Percentiles rank a stretch among this genome's conserved stretches.
These are phyloP conservation scores for Amborella trichopoda DNA, from an alignment of 164 flowering plant species.

Conservation along the genomic window DNA sequence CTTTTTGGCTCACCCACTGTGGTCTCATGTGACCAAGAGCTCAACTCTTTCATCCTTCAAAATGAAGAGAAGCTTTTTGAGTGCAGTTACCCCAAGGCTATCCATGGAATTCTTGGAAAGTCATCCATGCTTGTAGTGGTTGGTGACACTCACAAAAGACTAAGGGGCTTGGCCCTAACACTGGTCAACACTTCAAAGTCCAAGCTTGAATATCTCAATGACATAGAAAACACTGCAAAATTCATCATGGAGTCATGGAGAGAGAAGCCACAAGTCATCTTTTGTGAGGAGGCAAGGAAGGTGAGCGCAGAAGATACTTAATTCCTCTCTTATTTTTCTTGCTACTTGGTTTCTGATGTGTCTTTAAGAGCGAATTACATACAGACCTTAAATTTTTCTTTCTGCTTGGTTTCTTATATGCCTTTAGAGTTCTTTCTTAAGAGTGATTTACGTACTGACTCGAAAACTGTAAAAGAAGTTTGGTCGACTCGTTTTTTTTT, in stretches of 20 bases:
- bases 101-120: slow-evolving; percentile 63
- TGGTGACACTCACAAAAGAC: slow-evolving; percentile 58
- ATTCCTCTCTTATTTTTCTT: too few species aligned
- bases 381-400: too few species aligned
- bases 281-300: slow-evolving; percentile 46
- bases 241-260: slow-evolving; percentile 45
- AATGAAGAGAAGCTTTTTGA: slow-evolving; percentile 67
- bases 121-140: slow-evolving; percentile 36
- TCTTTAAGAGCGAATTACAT: too few species aligned
- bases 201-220: slow-evolving; percentile 20
- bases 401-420: too few species aligned
- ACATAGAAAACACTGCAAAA: slow-evolving; percentile 27
- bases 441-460: too few species aligned
- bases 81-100: slow-evolving; percentile 55
- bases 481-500: too few species aligned
- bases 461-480: too few species aligned
- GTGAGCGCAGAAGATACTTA: too few species aligned
- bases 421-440: too few species aligned
- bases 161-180: slow-evolving; percentile 27
- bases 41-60: slow-evolving; percentile 60
- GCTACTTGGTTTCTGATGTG: too few species aligned
- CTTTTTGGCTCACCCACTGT: slow-evolving; percentile 57
- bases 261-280: slow-evolving; percentile 18
- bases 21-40: slow-evolving; percentile 71
- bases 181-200: slow-evolving; percentile 32